Conservation (phyloP, 192 early-diverging fungal species). For the Glomus cerebriforme region DNA sequence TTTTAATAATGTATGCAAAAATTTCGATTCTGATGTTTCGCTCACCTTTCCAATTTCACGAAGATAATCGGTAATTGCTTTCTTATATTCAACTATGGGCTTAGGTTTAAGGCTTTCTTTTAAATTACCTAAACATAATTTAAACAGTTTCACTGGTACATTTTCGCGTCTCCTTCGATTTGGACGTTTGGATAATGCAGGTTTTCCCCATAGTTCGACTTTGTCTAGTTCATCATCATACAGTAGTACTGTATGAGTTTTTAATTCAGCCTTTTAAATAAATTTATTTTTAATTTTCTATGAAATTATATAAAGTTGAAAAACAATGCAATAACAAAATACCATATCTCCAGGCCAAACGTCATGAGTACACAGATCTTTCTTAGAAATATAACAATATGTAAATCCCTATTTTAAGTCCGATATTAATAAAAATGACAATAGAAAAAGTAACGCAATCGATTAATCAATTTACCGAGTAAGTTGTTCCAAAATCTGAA, state of each 20-base stretch:
- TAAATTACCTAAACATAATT: not conserved
- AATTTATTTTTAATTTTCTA: too few species aligned
- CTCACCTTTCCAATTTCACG: not conserved
- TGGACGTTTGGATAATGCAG: not conserved
- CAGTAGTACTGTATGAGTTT: not conserved
- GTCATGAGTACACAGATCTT: not conserved
- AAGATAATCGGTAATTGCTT: constrained; percentile 5
- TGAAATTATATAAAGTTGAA: too few species aligned
- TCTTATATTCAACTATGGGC: not conserved
- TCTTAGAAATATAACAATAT: not conserved
- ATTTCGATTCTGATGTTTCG: too few species aligned
- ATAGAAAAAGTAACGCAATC: not conserved
- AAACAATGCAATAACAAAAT: too few species aligned
- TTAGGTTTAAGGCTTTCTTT: not conserved
- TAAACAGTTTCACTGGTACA: not conserved
- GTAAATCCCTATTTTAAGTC: too few species aligned
- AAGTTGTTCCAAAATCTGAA: constrained; percentile 13
- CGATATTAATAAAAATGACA: not conserved
- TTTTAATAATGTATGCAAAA: too few species aligned
- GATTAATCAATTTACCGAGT: not conserved
- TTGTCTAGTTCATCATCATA: not conserved
- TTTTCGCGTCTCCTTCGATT: not conserved
- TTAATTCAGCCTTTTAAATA: not conserved
- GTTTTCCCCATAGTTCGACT: not conserved
- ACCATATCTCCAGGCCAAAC: not conserved